These are phyloP conservation scores for Fusarium sp. DNA, from an alignment of 2,329 filamentous ascomycete species.

Conservation along the genomic window DNA sequence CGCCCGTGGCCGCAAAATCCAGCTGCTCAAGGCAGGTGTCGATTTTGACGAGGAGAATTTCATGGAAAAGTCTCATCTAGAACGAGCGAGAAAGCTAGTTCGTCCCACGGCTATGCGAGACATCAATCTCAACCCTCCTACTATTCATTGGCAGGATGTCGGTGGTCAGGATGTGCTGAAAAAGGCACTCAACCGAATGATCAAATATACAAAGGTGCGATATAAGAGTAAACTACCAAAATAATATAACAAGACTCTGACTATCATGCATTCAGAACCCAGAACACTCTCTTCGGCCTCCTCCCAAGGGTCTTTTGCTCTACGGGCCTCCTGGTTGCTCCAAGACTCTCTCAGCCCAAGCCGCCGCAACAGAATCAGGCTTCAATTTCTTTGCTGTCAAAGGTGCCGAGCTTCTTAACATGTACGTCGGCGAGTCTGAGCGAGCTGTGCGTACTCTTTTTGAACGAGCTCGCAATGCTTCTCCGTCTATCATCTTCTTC, in stretches of 20 bases:
- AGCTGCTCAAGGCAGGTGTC: slow-evolving; percentile 34
- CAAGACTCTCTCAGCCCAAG: slow-evolving; percentile 91
- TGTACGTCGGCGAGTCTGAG: slow-evolving; percentile 97
- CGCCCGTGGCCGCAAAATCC: slow-evolving; percentile 38
- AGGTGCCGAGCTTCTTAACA: slow-evolving; percentile 90
- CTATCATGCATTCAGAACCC: slow-evolving; percentile 33
- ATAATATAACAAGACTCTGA: slow-evolving; percentile 10
- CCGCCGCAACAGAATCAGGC: slow-evolving; percentile 86
- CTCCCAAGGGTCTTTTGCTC: slow-evolving; percentile 83
- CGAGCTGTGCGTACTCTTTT: slow-evolving; percentile 86
- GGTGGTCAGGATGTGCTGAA: slow-evolving; percentile 85
- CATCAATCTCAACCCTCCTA: slow-evolving; percentile 86
- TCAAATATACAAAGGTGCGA: slow-evolving; percentile 51
- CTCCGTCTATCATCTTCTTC: slow-evolving; percentile 94
- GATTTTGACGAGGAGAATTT: slow-evolving; percentile 40
- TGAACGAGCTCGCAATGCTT: slow-evolving; percentile 81
- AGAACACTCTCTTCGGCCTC: slow-evolving; percentile 56
- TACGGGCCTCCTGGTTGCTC: slow-evolving; percentile 95
- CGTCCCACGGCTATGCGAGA: slow-evolving; percentile 87
- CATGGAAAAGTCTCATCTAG: slow-evolving; percentile 61
- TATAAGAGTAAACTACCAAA: background rate
- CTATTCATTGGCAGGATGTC: slow-evolving; percentile 86
- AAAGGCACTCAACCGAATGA: slow-evolving; percentile 61
- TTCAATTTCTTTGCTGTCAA: slow-evolving; percentile 96
- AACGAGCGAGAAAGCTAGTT: slow-evolving; percentile 72